phyloP scores from a whole-genome alignment of 1,284 basidiomycete species.

The Ganoderma multipileum region DNA sequence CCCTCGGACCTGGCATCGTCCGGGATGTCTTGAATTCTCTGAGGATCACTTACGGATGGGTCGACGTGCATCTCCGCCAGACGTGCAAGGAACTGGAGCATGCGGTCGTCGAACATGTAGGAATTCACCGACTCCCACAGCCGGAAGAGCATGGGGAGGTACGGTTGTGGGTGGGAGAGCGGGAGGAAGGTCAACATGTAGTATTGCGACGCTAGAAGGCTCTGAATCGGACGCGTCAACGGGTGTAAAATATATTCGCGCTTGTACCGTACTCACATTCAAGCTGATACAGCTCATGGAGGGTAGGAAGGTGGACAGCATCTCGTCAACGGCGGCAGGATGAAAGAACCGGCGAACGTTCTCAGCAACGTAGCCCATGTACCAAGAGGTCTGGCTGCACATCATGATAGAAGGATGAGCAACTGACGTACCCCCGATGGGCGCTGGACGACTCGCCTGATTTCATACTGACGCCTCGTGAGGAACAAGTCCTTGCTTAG shows the following conservation, averaged over 20 bases:
- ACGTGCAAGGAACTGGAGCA: conserved; percentile 74
- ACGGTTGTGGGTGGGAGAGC: conserved; percentile 78
- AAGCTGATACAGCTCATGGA: conserved; percentile 77
- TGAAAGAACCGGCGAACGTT: conserved; percentile 89
- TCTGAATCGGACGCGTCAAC: conserved; percentile 46
- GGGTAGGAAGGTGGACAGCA: conserved; percentile 86
- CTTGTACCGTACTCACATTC: conserved; percentile 58
- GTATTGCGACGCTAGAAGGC: conserved; percentile 80
- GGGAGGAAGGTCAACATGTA: conserved; percentile 86
- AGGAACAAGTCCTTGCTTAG: conserved; percentile 86
- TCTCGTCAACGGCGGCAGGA: conserved; percentile 87
- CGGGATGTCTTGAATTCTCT: conserved; percentile 65
- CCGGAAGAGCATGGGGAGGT: conserved; percentile 82
- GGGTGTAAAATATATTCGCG: neutral
- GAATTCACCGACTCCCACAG: conserved; percentile 87
- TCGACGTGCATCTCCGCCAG: conserved; percentile 79
- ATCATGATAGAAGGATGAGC: conserved; percentile 5
- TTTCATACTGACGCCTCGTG: conserved; percentile 82
- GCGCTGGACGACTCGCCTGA: conserved; percentile 57
- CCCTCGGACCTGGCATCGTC: conserved; percentile 74
- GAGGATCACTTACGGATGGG: conserved; percentile 76
- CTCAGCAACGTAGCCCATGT: conserved; percentile 87
- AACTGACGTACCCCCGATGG: neutral
- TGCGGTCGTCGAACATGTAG: conserved; percentile 85
- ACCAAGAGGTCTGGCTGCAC: conserved; percentile 76